Conservation (phyloP, 1,284 basidiomycete species). For the Tylopilus orsonianus region DNA sequence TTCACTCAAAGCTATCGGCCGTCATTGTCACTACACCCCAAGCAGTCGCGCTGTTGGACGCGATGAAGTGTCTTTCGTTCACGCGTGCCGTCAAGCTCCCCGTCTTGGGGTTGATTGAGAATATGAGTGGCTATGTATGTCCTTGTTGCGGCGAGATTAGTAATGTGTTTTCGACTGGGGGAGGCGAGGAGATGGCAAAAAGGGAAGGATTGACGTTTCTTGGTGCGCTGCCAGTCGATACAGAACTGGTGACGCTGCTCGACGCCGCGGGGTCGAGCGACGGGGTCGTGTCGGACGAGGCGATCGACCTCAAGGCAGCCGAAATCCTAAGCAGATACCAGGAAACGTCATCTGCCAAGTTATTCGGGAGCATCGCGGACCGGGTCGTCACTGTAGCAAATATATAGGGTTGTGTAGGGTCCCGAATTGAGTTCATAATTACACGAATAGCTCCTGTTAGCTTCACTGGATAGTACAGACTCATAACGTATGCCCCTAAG, state of each 20-base stretch:
- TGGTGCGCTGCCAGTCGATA: constrained; percentile 92
- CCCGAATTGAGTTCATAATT: too few species aligned
- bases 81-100: constrained; percentile 84
- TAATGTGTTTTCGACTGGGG: constrained; percentile 94
- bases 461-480: too few species aligned
- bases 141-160: constrained; percentile 93
- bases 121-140: constrained; percentile 99
- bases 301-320: constrained; percentile 36
- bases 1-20: constrained; percentile 76
- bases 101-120: constrained; percentile 94
- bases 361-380: constrained; percentile 57
- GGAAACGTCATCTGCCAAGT: constrained; percentile 58
- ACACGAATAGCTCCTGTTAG: too few species aligned
- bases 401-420: neutral
- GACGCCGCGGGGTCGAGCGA: constrained; percentile 60
- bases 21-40: constrained; percentile 98
- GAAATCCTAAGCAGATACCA: constrained; percentile 54
- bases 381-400: constrained; percentile 31
- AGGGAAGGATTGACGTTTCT: constrained; percentile 78
- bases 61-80: constrained; percentile 95
- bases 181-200: constrained; percentile 84
- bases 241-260: constrained; percentile 84
- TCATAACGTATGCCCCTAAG: too few species aligned
- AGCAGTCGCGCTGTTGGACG: constrained; percentile 93
- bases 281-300: constrained; percentile 13